Percentiles rank a stretch among this genome's conserved stretches.
These are phyloP conservation scores for Ophiostoma perfectum DNA, from an alignment of 2,329 filamentous ascomycete species.

Conservation along the genomic window DNA sequence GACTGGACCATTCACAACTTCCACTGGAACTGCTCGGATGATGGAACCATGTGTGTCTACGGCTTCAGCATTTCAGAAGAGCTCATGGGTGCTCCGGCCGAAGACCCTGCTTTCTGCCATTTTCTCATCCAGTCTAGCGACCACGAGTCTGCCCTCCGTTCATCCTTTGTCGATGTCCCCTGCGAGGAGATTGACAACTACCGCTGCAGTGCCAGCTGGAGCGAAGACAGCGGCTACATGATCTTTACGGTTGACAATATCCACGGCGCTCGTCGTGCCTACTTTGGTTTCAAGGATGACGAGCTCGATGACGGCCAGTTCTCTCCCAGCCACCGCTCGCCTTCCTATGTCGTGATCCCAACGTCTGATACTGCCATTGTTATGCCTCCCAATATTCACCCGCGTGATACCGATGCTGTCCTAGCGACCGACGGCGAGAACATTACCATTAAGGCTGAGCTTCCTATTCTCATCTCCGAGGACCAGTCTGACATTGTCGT, in stretches of 20 bases:
- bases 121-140: slow-evolving; percentile 14
- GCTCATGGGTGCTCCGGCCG: neutral
- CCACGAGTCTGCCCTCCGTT: slow-evolving; percentile 11
- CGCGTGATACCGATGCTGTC: neutral
- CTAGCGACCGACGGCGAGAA: neutral
- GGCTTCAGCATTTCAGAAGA: slow-evolving; percentile 24
- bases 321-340: slow-evolving; percentile 10
- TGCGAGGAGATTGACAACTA: slow-evolving; percentile 24
- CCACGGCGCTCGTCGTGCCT: slow-evolving; percentile 22
- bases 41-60: slow-evolving; percentile 25
- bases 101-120: slow-evolving; percentile 19
- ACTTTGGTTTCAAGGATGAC: slow-evolving; percentile 26
- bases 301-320: slow-evolving; percentile 23
- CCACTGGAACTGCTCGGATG: slow-evolving; percentile 24
- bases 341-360: slow-evolving; percentile 18
- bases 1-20: slow-evolving; percentile 25
- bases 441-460: neutral
- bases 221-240: slow-evolving; percentile 25
- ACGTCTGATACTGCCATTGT: neutral
- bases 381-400: slow-evolving; percentile 13
- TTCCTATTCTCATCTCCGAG: neutral
- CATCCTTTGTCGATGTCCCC: slow-evolving; percentile 21
- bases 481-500: neutral
- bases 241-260: slow-evolving; percentile 28
- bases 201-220: slow-evolving; percentile 27